Evolutionary conservation across 2,329 filamentous ascomycete genomes (phyloP), one percentile per base, ranked within the genome.

Genomic region (Didymella keratinophila): DNA sequence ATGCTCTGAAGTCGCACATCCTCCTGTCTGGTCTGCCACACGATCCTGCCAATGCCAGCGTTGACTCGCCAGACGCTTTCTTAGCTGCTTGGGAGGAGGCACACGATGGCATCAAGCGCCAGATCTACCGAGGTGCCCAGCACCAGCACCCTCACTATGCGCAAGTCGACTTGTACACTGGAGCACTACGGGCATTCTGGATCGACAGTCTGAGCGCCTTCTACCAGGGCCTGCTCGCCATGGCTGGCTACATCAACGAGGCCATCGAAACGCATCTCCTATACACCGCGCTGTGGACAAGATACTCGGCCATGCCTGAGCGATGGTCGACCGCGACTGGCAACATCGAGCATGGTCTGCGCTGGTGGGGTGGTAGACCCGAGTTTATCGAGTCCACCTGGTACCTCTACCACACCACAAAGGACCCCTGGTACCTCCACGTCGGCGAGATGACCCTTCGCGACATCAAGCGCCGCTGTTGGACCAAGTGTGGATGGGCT

Each of bases 311-410:
- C 3, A 83, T 99, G 48, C 95, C 95, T 4, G 95, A 99, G 76
- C 85, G 95, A 67, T 99, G 93, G 93, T 97, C 94, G 39, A 87
- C 95, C 49, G 86, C 87, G 49, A 91, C 93, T 23, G 90, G 90
- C 27, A 88, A 89, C 52, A 89, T 98, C 45, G 95, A 98, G 72
- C 88, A 89, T 18, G 92, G 92, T 10, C 86, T 98, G 25, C 87
- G 89, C 11, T 98, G 95, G 92, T 99, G 96, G 91, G 92, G 92
- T 11, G 92, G 96, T 21, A 87, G 95, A 23, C 95, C 95, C 5
- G 95, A 99, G 76, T 98, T 98, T 72, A 93, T 97, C 66, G 95
- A 99, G 78, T 97, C 93, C 1, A 97, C 91, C 0, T 99, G 96
- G 78, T 92, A 98, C 72, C 82, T 99, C n/a, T 98, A 96, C 75